Evolutionary conservation across 2,329 filamentous ascomycete genomes (phyloP), one percentile per base, ranked within the genome.

Genomic region (Phialophora chinensis): DNA sequence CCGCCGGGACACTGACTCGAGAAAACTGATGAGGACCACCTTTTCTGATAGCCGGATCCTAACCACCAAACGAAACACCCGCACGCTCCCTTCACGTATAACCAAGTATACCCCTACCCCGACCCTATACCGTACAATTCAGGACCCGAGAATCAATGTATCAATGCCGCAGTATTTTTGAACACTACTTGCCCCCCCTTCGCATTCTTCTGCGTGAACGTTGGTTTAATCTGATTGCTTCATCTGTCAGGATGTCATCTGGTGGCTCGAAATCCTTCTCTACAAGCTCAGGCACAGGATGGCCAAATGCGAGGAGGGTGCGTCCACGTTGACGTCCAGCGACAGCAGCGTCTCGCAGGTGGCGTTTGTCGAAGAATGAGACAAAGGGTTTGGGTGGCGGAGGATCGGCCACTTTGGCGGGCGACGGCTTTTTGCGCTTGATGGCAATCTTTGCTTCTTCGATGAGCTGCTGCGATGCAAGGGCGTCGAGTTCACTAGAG

Each of bases 281-380:
- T 4, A 81, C 76, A 65, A 90, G 81, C 14, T 96, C 91, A 0
- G 93, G 93, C 23, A 98, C 79, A 0, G 90, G 86, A 29, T 90
- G 86, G 0, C 94, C 94, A 85, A 95, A 98, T 3, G 93, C 94
- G 56, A 90, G 83, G 17, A 89, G 84, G 60, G 86, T 91, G 58
- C 92, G 85, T 52, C 88, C 87, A 60, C 91, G 87, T 38, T 92
- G 85, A 57, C 87, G 84, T 71, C 87, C 88, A 68, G 87, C 90
- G n/a, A 97, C 79, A 10, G 93, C 92, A 6, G 88, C 87, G 25
- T 93, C 91, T 29, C 94, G 89, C 67, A 94, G 85, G 74, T 96
- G 89, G 27, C 86, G 88, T 79, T 95, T 93, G 20, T 85, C 78
- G 76, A 93, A 98, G 80, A 97, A 97, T 0, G 92, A 96, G n/a